Percentiles rank a stretch among this genome's conserved stretches.
phyloP scores from a whole-genome alignment of 768 basidiomycete genomes.

The Astraeus odoratus region DNA sequence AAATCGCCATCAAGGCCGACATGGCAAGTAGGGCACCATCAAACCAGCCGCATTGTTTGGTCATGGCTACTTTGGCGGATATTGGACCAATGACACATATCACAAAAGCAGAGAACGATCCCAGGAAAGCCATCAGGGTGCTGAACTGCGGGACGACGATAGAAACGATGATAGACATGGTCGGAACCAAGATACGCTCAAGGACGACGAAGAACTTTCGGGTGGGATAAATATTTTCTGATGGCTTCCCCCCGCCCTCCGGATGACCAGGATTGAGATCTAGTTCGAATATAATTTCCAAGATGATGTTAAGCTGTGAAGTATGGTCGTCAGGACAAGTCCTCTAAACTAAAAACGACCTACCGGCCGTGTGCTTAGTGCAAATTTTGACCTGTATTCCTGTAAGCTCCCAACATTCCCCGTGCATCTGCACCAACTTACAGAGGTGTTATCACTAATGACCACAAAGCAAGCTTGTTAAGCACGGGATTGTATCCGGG shows the following conservation, averaged over 20 bases:
- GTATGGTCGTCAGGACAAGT: neutral
- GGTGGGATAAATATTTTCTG: constrained; percentile 4
- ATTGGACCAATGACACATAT: constrained; percentile 76
- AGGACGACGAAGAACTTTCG: constrained; percentile 34
- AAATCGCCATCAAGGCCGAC: constrained; percentile 60
- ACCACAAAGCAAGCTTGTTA: constrained; percentile 75
- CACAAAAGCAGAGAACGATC: constrained; percentile 77
- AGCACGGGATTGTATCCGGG: constrained; percentile 64
- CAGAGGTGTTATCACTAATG: constrained; percentile 76
- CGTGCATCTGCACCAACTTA: constrained; percentile 31
- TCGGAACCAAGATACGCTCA: constrained; percentile 53
- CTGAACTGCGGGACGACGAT: constrained; percentile 77
- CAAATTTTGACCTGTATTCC: constrained; percentile 72
- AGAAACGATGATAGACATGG: constrained; percentile 59
- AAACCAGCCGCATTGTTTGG: constrained; percentile 38
- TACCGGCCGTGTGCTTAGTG: constrained; percentile 75
- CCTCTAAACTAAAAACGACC: constrained; percentile 16
- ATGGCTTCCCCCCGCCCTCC: constrained; percentile 22
- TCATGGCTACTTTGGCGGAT: constrained; percentile 57
- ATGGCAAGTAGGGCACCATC: constrained; percentile 50
- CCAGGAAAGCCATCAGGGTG: constrained; percentile 82
- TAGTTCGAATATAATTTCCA: constrained; percentile 73
- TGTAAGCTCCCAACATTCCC: constrained; percentile 12
- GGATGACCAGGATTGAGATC: constrained; percentile 29
- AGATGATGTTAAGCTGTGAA: constrained; percentile 65